These are phyloP conservation scores for Kwoniella bestiolae DNA, from an alignment of 768 basidiomycete species.

Conservation along the genomic window DNA sequence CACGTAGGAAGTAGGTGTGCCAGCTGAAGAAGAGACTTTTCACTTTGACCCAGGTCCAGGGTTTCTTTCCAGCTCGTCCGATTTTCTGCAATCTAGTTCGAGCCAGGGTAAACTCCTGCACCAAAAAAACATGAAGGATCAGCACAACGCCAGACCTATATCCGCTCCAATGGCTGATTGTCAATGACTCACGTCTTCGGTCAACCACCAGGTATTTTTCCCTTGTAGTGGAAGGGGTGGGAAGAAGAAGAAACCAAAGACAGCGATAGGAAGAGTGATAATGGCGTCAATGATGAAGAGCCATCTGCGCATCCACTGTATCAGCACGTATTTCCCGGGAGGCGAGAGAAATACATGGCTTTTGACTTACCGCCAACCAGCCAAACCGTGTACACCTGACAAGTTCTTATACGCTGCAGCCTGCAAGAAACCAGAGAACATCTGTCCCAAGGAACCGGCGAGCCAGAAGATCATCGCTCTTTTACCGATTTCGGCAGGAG, in stretches of 20 bases:
- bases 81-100: conserved; percentile 25
- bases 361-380: conserved; percentile 27
- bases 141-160: too few relatives aligned
- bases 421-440: conserved; percentile 49
- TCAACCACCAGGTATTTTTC: conserved; percentile 33
- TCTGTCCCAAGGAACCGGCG: conserved; percentile 39
- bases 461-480: conserved; percentile 50
- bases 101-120: conserved; percentile 38
- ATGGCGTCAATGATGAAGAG: conserved; percentile 39
- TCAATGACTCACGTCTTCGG: conserved; percentile 21
- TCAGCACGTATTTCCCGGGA: not conserved
- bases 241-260: conserved; percentile 38
- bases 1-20: conserved; percentile 45
- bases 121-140: not conserved
- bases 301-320: conserved; percentile 18
- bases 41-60: conserved; percentile 33
- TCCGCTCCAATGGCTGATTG: too few relatives aligned
- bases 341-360: not conserved
- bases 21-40: conserved; percentile 30
- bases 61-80: conserved; percentile 27
- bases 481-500: conserved; percentile 48
- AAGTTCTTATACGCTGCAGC: conserved; percentile 48
- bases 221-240: conserved; percentile 32
- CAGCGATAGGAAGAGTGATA: conserved; percentile 27
- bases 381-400: conserved; percentile 36